Percentiles rank a stretch among this genome's conserved stretches.
Evolutionary conservation across 2,329 filamentous ascomycete genomes (phyloP).

Genomic region (Aspergillus costaricaensis): DNA sequence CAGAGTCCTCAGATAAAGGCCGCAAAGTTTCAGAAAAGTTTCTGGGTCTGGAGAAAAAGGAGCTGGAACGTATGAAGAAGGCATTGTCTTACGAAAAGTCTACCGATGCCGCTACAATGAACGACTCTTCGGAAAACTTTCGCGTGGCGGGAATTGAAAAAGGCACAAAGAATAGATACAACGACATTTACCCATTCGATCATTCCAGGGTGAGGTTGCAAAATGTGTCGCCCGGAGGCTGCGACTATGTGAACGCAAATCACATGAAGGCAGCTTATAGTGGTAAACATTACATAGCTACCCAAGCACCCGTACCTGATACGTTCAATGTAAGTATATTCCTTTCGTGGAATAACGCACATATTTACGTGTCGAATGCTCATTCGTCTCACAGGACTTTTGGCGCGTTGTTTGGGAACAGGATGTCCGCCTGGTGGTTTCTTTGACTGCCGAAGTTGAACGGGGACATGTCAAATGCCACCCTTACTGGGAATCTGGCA

Average conservation of each 20-base stretch:
- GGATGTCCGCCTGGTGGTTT: constrained; percentile 90
- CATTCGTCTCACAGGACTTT: constrained; percentile 68
- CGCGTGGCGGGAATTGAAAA: constrained; percentile 92
- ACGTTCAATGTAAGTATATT: constrained; percentile 74
- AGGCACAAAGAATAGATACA: constrained; percentile 93
- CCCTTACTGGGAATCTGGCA: constrained; percentile 80
- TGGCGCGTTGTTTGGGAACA: constrained; percentile 98
- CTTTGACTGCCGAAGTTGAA: constrained; percentile 92
- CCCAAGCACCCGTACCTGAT: constrained; percentile 86
- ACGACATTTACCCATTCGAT: constrained; percentile 95
- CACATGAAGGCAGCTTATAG: constrained; percentile 77
- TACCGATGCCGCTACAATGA: constrained; percentile 51
- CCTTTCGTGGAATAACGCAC: not conserved
- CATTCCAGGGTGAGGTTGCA: constrained; percentile 83
- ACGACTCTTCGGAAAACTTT: constrained; percentile 52
- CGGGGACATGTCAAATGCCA: constrained; percentile 94
- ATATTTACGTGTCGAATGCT: not conserved
- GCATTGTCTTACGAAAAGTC: constrained; percentile 65
- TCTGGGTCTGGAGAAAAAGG: constrained; percentile 76
- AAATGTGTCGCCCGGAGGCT: constrained; percentile 65
- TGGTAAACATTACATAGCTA: constrained; percentile 92
- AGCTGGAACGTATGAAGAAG: constrained; percentile 90
- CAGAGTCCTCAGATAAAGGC: constrained; percentile 69
- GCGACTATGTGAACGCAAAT: constrained; percentile 96
- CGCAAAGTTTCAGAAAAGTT: constrained; percentile 82